phyloP scores from a whole-genome alignment of 2,329 filamentous ascomycete genomes.

The Aspergillus sp. region DNA sequence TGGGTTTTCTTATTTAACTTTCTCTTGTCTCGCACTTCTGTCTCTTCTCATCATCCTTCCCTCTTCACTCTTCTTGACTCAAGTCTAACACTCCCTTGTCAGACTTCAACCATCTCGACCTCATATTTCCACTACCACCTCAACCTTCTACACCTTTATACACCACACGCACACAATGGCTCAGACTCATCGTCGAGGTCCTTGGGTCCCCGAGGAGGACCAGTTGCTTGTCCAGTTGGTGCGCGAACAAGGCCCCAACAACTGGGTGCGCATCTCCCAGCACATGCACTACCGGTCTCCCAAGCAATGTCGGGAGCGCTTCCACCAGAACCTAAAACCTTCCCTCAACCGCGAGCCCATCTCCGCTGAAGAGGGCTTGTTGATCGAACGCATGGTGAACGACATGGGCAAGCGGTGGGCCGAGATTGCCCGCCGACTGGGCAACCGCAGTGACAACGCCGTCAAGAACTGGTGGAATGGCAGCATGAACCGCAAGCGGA shows the following conservation, averaged over 20 bases:
- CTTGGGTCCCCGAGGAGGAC: slow-evolving; percentile 77
- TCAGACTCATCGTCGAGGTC: slow-evolving; percentile 61
- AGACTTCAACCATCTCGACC: neutral
- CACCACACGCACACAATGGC: slow-evolving; percentile 28
- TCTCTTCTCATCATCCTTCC: neutral
- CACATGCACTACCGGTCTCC: slow-evolving; percentile 71
- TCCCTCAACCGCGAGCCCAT: slow-evolving; percentile 67
- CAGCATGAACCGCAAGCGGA: slow-evolving; percentile 71
- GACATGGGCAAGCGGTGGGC: slow-evolving; percentile 86
- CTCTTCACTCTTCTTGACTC: neutral
- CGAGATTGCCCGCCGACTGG: slow-evolving; percentile 75
- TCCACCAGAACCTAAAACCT: slow-evolving; percentile 85
- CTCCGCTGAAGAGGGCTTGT: slow-evolving; percentile 59
- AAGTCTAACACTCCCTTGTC: neutral
- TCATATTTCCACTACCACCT: neutral
- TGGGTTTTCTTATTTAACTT: neutral
- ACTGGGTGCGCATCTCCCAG: slow-evolving; percentile 83
- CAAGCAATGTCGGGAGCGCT: slow-evolving; percentile 92
- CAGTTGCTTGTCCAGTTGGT: slow-evolving; percentile 63
- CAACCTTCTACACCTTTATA: neutral
- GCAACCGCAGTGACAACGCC: slow-evolving; percentile 85
- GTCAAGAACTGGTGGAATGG: slow-evolving; percentile 99
- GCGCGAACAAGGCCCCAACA: slow-evolving; percentile 63
- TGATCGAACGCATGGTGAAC: slow-evolving; percentile 70
- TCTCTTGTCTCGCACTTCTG: neutral